phyloP scores from a whole-genome alignment of 768 basidiomycete genomes.

The Tulasnella sp. region DNA sequence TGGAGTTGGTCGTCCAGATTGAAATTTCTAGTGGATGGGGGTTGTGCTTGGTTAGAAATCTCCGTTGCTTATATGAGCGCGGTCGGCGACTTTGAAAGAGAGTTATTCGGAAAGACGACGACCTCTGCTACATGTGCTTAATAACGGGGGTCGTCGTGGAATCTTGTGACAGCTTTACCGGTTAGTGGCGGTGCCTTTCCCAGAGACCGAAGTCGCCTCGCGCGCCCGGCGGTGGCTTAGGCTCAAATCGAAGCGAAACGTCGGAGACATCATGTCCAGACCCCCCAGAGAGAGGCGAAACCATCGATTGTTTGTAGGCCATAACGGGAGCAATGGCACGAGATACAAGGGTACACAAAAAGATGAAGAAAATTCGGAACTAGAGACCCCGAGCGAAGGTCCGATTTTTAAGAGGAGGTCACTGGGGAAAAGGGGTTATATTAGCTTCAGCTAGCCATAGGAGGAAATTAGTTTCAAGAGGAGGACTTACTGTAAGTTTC shows the following conservation, averaged over 20 bases:
- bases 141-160: neutral
- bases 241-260: neutral
- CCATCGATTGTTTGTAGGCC: neutral
- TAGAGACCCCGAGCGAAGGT: neutral
- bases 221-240: neutral
- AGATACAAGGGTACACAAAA: slow-evolving; percentile 2
- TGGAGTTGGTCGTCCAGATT: slow-evolving; percentile 2
- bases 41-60: too few relatives aligned
- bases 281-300: neutral
- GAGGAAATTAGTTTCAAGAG: neutral
- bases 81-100: neutral
- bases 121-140: neutral
- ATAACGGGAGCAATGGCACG: neutral
- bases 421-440: neutral
- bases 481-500: slow-evolving; percentile 86
- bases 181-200: slow-evolving; percentile 1
- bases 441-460: neutral
- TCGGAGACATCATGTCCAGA: neutral
- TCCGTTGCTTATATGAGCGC: too few relatives aligned
- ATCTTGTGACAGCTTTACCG: slow-evolving; percentile 1
- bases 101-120: neutral
- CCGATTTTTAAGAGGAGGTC: slow-evolving; percentile 23
- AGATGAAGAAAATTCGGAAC: neutral
- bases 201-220: neutral
- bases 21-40: neutral